phyloP scores from a whole-genome alignment of 1,139 yeast species.

The Protomyces lactucae-debilis region DNA sequence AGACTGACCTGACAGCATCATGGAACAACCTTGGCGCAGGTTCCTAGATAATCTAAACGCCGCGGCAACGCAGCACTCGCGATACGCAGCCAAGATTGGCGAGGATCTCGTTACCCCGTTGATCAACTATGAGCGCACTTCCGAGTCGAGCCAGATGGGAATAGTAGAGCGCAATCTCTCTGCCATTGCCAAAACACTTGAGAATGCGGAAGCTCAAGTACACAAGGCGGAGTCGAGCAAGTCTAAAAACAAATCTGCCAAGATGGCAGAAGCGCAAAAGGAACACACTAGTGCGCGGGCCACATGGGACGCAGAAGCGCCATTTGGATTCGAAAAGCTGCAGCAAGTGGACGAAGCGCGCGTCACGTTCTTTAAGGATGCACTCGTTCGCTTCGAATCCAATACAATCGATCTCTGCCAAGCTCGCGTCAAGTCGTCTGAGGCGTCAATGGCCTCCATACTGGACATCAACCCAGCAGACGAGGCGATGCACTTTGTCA shows the following conservation, averaged over 20 bases:
- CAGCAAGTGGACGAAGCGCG: constrained; percentile 69
- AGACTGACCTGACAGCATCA: neutral
- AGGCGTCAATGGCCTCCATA: constrained; percentile 60
- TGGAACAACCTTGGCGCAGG: constrained; percentile 24
- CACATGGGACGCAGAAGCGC: constrained; percentile 71
- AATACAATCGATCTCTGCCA: constrained; percentile 41
- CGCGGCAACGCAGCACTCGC: constrained; percentile 14
- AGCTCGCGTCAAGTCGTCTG: constrained; percentile 45
- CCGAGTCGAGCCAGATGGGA: constrained; percentile 16
- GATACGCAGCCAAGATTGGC: constrained; percentile 15
- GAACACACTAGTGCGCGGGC: constrained; percentile 32
- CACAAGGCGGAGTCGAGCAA: constrained; percentile 16
- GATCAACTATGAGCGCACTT: constrained; percentile 14
- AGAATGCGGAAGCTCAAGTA: constrained; percentile 9
- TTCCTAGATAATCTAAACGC: neutral
- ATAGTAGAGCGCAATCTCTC: constrained; percentile 18
- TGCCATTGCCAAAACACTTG: constrained; percentile 7
- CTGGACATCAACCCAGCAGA: constrained; percentile 56
- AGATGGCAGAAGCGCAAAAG: constrained; percentile 19
- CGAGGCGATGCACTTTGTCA: constrained; percentile 56
- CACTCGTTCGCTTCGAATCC: constrained; percentile 68
- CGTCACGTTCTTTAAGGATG: constrained; percentile 61
- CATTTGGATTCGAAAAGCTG: constrained; percentile 68
- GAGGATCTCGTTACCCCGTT: constrained; percentile 13
- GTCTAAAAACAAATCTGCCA: constrained; percentile 16